Percentiles rank a stretch among this genome's conserved stretches.
These are phyloP conservation scores for Collybia mongolica DNA, from an alignment of 768 basidiomycete species.

Conservation along the genomic window DNA sequence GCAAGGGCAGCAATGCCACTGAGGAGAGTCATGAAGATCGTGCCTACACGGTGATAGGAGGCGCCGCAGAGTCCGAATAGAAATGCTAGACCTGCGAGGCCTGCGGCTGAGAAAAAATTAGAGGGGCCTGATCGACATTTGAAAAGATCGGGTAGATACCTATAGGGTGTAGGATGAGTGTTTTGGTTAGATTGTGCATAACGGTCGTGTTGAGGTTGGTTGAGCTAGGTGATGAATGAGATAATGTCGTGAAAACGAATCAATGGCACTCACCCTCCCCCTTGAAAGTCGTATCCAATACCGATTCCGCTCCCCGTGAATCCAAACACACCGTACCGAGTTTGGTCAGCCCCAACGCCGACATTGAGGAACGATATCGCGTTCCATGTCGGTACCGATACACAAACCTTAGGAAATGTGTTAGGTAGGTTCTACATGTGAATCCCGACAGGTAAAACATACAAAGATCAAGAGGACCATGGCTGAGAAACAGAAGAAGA, in stretches of 20 bases:
- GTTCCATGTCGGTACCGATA: slow-evolving; percentile 76
- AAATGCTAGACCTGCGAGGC: slow-evolving; percentile 61
- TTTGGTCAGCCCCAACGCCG: slow-evolving; percentile 31
- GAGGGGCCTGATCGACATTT: no score
- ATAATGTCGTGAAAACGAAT: not conserved
- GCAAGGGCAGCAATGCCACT: slow-evolving; percentile 64
- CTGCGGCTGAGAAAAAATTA: slow-evolving; percentile 44
- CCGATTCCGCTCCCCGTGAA: slow-evolving; percentile 53
- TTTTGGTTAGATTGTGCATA: slow-evolving; percentile 69
- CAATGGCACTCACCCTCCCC: slow-evolving; percentile 4
- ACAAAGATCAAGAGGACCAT: slow-evolving; percentile 71
- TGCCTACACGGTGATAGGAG: slow-evolving; percentile 65
- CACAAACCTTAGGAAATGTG: slow-evolving; percentile 48
- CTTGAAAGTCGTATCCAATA: slow-evolving; percentile 58
- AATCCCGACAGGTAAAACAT: slow-evolving; percentile 20
- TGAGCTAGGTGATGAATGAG: not conserved
- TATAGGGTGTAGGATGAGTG: slow-evolving; percentile 79
- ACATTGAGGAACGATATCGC: slow-evolving; percentile 66
- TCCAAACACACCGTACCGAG: slow-evolving; percentile 76
- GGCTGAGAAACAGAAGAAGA: slow-evolving; percentile 72
- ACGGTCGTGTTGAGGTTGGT: slow-evolving; percentile 45
- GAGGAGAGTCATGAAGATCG: slow-evolving; percentile 73
- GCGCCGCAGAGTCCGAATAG: slow-evolving; percentile 70
- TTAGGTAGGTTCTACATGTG: not conserved
- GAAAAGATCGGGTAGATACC: slow-evolving; percentile 35